Conservation (phyloP, 371 early-diverging fungal genomes). For the Umbelopsis sp. region DNA sequence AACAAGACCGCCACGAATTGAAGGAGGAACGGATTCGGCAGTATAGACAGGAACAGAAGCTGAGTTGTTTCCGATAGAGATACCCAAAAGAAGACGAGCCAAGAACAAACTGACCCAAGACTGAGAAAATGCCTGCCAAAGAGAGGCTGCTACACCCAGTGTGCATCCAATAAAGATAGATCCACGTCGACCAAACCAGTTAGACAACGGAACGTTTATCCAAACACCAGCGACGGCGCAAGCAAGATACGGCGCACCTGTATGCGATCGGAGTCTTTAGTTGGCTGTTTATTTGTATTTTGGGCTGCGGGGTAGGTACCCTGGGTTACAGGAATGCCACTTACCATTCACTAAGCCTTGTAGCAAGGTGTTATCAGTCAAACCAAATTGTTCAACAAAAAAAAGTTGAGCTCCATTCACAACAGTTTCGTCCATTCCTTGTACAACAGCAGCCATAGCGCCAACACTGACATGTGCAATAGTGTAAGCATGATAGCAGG, state of each 20-base stretch:
- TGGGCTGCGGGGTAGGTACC: no score
- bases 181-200: conserved; percentile 20
- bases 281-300: no score
- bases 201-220: neutral
- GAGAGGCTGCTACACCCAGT: neutral
- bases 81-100: conserved; percentile 15
- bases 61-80: conserved; percentile 16
- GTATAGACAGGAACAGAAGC: conserved; percentile 14
- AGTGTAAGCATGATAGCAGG: neutral
- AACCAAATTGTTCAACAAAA: conserved; percentile 1
- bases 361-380: neutral
- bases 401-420: conserved; percentile 20
- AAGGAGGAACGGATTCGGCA: conserved; percentile 14
- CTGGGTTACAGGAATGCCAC: neutral
- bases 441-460: conserved; percentile 13
- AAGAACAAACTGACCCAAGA: conserved; percentile 15
- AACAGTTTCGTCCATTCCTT: conserved; percentile 18
- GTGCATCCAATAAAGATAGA: conserved; percentile 13
- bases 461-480: neutral
- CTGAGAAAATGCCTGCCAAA: conserved; percentile 9
- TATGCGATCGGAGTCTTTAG: neutral
- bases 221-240: conserved; percentile 13
- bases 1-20: conserved; percentile 12
- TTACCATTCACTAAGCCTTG: conserved; percentile 7
- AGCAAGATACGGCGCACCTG: conserved; percentile 12